Evolutionary conservation across 805 yeast genomes (phyloP).

Genomic region (Lachancea kluyveri): DNA sequence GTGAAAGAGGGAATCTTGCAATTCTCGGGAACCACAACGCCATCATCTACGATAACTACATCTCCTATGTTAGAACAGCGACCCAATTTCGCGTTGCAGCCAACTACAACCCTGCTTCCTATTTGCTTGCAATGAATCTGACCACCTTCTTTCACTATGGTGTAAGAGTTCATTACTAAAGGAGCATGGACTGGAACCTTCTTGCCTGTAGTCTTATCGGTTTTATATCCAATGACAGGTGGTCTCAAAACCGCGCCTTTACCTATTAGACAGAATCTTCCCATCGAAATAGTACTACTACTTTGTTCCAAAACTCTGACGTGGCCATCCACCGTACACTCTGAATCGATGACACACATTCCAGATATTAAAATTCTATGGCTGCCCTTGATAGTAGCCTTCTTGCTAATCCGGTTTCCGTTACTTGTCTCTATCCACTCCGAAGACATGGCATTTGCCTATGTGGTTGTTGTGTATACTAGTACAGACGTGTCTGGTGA

Average conservation of each 20-base stretch:
- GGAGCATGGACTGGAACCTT: constrained; percentile 2
- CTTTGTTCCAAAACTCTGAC: constrained; percentile 17
- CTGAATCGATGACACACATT: constrained; percentile 27
- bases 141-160: constrained; percentile 3
- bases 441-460: too few species aligned
- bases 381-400: constrained; percentile 39
- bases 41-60: constrained; percentile 7
- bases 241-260: constrained; percentile 4
- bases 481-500: too few species aligned
- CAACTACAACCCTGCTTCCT: constrained; percentile 9
- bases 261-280: constrained; percentile 6
- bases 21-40: constrained; percentile 7
- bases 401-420: constrained; percentile 44
- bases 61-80: constrained; percentile 10
- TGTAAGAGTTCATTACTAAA: constrained; percentile 7
- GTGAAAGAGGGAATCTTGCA: constrained; percentile 9
- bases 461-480: too few species aligned
- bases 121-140: constrained; percentile 3
- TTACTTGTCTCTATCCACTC: constrained; percentile 44
- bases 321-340: constrained; percentile 34
- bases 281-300: constrained; percentile 7
- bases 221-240: constrained; percentile 6
- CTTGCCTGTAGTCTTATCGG: background rate
- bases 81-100: constrained; percentile 2
- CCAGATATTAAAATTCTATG: constrained; percentile 41